Conservation (phyloP, 1,284 basidiomycete genomes). For the Fereydounia khargensis region DNA sequence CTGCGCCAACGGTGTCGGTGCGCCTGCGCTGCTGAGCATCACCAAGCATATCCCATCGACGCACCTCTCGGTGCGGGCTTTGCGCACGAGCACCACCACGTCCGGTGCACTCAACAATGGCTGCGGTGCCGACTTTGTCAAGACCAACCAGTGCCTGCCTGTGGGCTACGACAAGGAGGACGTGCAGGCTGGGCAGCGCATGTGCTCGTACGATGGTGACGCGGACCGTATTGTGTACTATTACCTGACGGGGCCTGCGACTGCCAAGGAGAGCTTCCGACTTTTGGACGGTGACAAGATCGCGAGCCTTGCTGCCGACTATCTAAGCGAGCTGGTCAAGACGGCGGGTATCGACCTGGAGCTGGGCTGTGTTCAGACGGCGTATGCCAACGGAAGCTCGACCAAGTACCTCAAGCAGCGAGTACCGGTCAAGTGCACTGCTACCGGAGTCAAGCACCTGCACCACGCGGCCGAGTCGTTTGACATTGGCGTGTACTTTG, state of each 20-base stretch:
- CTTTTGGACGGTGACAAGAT: constrained; percentile 99
- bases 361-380: constrained; percentile 82
- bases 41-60: constrained; percentile 44
- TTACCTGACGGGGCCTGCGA: constrained; percentile 62
- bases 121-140: constrained; percentile 96
- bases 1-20: constrained; percentile 96
- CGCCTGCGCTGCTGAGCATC: constrained; percentile 58
- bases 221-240: constrained; percentile 96
- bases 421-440: constrained; percentile 88
- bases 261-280: constrained; percentile 74
- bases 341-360: constrained; percentile 45
- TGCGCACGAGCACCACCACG: constrained; percentile 61
- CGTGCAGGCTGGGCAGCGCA: constrained; percentile 66
- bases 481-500: constrained; percentile 96
- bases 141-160: constrained; percentile 65
- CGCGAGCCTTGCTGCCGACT: constrained; percentile 85
- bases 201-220: constrained; percentile 93
- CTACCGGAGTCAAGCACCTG: constrained; percentile 96
- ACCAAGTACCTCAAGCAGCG: constrained; percentile 71
- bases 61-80: constrained; percentile 32
- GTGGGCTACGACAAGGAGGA: constrained; percentile 45
- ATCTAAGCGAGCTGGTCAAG: constrained; percentile 83
- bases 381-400: constrained; percentile 96
- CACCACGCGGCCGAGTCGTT: constrained; percentile 95
- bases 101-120: constrained; percentile 73